phyloP scores from a whole-genome alignment of 352 stramenopile species.

The Blastocystis sp. region DNA sequence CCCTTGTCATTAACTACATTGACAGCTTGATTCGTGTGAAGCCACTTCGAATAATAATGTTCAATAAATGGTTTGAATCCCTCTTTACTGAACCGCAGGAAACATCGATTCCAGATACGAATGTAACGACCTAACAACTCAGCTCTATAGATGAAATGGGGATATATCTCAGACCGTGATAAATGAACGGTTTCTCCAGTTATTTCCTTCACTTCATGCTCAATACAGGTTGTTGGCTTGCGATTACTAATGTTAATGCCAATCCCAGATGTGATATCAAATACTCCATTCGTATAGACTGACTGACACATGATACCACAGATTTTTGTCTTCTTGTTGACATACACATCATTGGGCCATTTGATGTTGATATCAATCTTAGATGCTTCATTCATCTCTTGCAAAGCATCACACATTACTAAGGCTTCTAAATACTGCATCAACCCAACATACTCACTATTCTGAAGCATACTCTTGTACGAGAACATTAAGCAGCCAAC shows the following conservation, averaged over 20 bases:
- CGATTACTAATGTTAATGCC: slow-evolving; percentile 62
- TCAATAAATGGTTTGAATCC: slow-evolving; percentile 35
- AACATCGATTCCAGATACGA: slow-evolving; percentile 9
- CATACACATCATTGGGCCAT: slow-evolving; percentile 66
- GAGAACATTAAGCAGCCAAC: slow-evolving; percentile 52
- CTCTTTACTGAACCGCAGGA: neutral
- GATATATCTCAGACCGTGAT: neutral
- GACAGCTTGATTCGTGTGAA: slow-evolving; percentile 64
- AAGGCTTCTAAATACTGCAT: slow-evolving; percentile 48
- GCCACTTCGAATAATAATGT: slow-evolving; percentile 55
- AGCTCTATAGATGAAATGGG: neutral
- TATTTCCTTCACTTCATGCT: slow-evolving; percentile 28
- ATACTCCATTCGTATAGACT: slow-evolving; percentile 45
- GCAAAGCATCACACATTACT: slow-evolving; percentile 34
- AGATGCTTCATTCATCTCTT: slow-evolving; percentile 3
- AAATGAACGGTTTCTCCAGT: neutral
- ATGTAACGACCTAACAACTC: slow-evolving; percentile 51
- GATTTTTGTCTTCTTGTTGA: slow-evolving; percentile 63
- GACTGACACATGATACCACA: slow-evolving; percentile 65
- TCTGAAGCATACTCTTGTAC: slow-evolving; percentile 42
- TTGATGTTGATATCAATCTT: slow-evolving; percentile 64
- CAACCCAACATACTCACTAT: slow-evolving; percentile 19
- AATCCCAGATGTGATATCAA: slow-evolving; percentile 63
- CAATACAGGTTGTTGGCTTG: slow-evolving; percentile 59
- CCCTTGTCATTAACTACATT: slow-evolving; percentile 62